Conservation (phyloP, 2,329 filamentous ascomycete species). For the Emmonsiellopsis sp. region DNA sequence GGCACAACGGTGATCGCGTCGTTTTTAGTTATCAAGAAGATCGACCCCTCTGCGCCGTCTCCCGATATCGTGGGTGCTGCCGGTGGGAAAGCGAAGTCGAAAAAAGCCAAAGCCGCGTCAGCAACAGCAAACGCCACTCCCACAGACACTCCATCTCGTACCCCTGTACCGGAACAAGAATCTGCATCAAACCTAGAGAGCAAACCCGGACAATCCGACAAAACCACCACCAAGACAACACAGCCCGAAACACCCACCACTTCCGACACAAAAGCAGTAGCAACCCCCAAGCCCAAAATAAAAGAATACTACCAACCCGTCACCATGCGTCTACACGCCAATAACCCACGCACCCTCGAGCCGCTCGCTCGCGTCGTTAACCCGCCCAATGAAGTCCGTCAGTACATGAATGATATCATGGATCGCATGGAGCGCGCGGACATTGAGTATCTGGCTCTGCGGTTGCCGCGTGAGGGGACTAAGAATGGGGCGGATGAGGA, state of each 20-base stretch:
- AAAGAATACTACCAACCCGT: slow-evolving; percentile 43
- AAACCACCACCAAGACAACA: slow-evolving; percentile 5
- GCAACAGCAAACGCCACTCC: slow-evolving; percentile 13
- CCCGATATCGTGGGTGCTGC: slow-evolving; percentile 14
- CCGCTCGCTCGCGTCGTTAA: slow-evolving; percentile 48
- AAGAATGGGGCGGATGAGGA: slow-evolving; percentile 15
- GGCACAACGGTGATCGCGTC: slow-evolving; percentile 38
- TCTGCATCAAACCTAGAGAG: slow-evolving; percentile 14
- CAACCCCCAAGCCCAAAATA: slow-evolving; percentile 13
- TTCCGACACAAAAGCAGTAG: slow-evolving; percentile 8
- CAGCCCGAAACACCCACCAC: slow-evolving; percentile 5
- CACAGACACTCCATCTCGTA: slow-evolving; percentile 7
- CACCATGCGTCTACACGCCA: slow-evolving; percentile 48
- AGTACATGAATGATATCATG: slow-evolving; percentile 50
- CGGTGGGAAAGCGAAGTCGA: slow-evolving; percentile 27
- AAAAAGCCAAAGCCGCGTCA: slow-evolving; percentile 21
- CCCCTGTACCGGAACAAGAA: slow-evolving; percentile 10
- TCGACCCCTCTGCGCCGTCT: slow-evolving; percentile 25
- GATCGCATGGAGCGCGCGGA: slow-evolving; percentile 46
- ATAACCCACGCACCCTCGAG: slow-evolving; percentile 43
- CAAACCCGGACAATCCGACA: slow-evolving; percentile 1
- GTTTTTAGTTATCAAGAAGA: slow-evolving; percentile 37
- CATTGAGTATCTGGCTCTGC: slow-evolving; percentile 45
- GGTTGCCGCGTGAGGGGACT: slow-evolving; percentile 38
- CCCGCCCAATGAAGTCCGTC: slow-evolving; percentile 42